Conservation (phyloP, 176 grass and related monocot species). For the Juncus inflexus region DNA sequence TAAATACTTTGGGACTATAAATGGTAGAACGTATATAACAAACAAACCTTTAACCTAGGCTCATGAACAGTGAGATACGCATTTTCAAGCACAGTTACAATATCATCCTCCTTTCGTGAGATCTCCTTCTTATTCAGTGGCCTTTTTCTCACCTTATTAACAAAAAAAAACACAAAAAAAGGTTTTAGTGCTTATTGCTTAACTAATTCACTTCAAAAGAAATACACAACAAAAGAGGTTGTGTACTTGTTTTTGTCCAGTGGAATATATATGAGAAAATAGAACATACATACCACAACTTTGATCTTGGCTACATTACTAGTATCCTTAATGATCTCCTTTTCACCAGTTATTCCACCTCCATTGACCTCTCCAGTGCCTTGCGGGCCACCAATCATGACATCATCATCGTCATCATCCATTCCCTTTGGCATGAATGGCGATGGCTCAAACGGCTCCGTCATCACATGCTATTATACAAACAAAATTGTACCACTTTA, state of each 20-base stretch:
- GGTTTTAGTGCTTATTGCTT: too few species aligned
- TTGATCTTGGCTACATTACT: constrained; percentile 99
- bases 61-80: constrained; percentile 75
- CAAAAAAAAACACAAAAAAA: constrained; percentile 22
- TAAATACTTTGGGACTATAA: constrained; percentile 11
- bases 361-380: constrained; percentile 57
- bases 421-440: constrained; percentile 76
- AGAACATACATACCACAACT: constrained; percentile 71
- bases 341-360: constrained; percentile 47
- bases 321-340: constrained; percentile 55
- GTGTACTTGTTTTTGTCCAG: background rate
- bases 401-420: constrained; percentile 79
- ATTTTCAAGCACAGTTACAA: constrained; percentile 75
- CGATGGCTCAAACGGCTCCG: constrained; percentile 92
- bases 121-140: constrained; percentile 96
- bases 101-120: constrained; percentile 95
- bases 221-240: background rate
- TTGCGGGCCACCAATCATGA: constrained; percentile 45
- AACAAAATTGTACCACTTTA: constrained; percentile 10
- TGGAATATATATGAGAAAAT: background rate
- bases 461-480: constrained; percentile 61
- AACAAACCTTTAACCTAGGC: constrained; percentile 87
- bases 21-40: constrained; percentile 3
- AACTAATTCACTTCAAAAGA: too few species aligned
- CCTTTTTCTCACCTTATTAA: constrained; percentile 88